These are phyloP conservation scores for Clonostachys byssicola DNA, from an alignment of 2,329 filamentous ascomycete genomes.

Conservation along the genomic window DNA sequence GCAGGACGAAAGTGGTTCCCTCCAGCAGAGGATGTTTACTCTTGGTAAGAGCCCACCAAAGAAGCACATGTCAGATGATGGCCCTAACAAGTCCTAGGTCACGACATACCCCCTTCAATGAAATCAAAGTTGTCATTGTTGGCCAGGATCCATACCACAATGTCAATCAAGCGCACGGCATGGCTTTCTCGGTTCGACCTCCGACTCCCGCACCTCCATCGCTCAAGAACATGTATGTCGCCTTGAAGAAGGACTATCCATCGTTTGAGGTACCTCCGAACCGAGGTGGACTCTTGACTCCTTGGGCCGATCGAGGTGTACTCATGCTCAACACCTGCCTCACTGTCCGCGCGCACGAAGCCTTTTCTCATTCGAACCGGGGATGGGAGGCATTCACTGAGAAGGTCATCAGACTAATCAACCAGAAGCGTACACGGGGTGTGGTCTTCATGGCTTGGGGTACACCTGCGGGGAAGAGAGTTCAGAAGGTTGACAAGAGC, in stretches of 20 bases:
- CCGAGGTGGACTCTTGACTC: conserved; percentile 76
- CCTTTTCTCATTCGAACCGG: conserved; percentile 78
- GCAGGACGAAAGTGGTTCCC: conserved; percentile 80
- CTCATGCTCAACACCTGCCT: conserved; percentile 92
- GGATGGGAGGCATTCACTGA: conserved; percentile 96
- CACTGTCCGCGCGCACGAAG: conserved; percentile 84
- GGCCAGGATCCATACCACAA: conserved; percentile 99
- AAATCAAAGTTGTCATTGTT: conserved; percentile 87
- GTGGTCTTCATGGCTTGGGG: conserved; percentile 98
- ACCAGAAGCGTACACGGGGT: conserved; percentile 68
- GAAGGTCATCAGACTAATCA: conserved; percentile 83
- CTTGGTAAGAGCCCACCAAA: conserved; percentile 61
- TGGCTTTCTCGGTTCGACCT: conserved; percentile 91
- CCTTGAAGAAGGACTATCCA: conserved; percentile 84
- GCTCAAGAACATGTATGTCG: conserved; percentile 89
- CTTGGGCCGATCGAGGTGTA: conserved; percentile 92
- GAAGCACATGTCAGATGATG: too few species aligned
- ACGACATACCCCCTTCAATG: conserved; percentile 82
- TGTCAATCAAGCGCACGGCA: conserved; percentile 88
- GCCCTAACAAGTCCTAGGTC: conserved; percentile 59
- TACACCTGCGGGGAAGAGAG: conserved; percentile 74
- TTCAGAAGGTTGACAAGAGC: conserved; percentile 65
- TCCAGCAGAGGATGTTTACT: conserved; percentile 85
- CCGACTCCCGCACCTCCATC: conserved; percentile 87
- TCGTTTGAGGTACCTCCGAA: conserved; percentile 71